These are phyloP conservation scores for Colletotrichum australisinense DNA, from an alignment of 2,329 filamentous ascomycete species.

Conservation along the genomic window DNA sequence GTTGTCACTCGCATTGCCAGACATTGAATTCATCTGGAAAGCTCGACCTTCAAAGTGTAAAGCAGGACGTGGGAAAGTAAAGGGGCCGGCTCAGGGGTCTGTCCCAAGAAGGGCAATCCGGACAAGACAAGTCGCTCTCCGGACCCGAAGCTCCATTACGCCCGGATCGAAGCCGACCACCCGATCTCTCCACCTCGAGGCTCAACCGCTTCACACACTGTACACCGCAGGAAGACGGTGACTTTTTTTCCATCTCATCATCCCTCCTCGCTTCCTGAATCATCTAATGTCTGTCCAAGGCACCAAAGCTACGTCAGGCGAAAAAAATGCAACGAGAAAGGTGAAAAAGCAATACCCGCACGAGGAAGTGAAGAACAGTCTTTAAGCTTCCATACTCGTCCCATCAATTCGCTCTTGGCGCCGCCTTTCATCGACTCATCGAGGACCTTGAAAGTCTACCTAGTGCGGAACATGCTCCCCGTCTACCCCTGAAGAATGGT, in stretches of 20 bases:
- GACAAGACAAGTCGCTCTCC: conserved; percentile 11
- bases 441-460: neutral
- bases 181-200: neutral
- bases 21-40: neutral
- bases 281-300: conserved; percentile 3
- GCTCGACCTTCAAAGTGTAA: neutral
- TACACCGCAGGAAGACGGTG: neutral
- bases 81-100: neutral
- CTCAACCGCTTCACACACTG: neutral
- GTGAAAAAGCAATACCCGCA: neutral
- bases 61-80: neutral
- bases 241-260: neutral
- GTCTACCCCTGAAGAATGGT: neutral
- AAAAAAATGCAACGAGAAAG: neutral
- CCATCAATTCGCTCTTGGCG: neutral
- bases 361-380: neutral
- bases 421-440: neutral
- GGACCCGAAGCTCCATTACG: conserved; percentile 23
- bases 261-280: neutral
- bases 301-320: neutral
- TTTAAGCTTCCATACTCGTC: conserved; percentile 6
- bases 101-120: conserved; percentile 1
- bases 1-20: conserved; percentile 9
- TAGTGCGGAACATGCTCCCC: conserved; percentile 5
- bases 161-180: conserved; percentile 9